These are phyloP conservation scores for Emericellopsis terricola DNA, from an alignment of 495 filamentous ascomycete species.

Conservation along the genomic window DNA sequence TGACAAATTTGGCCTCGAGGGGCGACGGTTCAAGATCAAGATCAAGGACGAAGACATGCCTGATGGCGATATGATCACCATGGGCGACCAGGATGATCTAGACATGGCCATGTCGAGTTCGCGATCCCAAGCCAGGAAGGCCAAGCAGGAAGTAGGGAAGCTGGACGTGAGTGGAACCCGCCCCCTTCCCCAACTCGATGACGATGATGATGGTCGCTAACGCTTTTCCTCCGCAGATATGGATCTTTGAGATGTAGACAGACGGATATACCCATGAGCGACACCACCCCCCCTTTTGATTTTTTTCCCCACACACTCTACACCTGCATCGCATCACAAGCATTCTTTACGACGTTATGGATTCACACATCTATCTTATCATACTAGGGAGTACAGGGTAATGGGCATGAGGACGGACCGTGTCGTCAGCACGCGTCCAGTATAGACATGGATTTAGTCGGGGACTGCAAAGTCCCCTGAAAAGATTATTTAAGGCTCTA, in stretches of 20 bases:
- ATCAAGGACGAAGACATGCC: conserved; percentile 59
- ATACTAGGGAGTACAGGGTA: no score
- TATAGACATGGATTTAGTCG: no score
- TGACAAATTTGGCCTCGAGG: conserved; percentile 59
- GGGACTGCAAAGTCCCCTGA: no score
- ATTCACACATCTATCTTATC: no score
- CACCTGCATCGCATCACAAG: no score
- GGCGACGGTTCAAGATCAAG: conserved; percentile 58
- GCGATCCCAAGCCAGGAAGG: conserved; percentile 48
- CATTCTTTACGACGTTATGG: no score
- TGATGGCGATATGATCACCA: conserved; percentile 82
- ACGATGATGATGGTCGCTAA: conserved; percentile 6
- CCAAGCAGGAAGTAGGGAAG: conserved; percentile 74
- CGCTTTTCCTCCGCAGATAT: conserved; percentile 29
- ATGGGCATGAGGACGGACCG: no score
- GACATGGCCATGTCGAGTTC: conserved; percentile 61
- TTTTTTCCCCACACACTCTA: no score
- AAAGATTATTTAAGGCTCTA: no score
- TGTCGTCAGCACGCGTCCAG: no score
- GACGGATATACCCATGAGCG: neutral
- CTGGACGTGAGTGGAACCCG: conserved; percentile 57
- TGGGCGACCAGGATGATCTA: conserved; percentile 92
- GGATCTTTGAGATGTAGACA: conserved; percentile 41
- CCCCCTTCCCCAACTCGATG: neutral
- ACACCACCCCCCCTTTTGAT: no score